A percentile compares a stretch with the other conserved stretches of the same genome.
These are phyloP conservation scores for Lupinus albus DNA, from an alignment of 306 rosid genomes.

Conservation along the genomic window DNA sequence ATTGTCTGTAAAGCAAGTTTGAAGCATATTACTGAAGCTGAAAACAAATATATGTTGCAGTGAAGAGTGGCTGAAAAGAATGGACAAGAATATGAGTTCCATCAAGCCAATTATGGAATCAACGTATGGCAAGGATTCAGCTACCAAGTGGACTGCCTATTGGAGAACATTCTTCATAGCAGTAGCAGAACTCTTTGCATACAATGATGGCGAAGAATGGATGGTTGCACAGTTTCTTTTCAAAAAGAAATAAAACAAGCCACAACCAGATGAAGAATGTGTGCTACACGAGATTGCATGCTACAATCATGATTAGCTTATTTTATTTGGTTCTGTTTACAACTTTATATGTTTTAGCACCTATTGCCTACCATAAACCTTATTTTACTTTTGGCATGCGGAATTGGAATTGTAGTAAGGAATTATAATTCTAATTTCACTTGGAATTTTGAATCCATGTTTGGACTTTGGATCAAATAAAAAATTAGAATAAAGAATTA, in stretches of 20 bases:
- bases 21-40: constrained; percentile 1
- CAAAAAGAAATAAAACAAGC: constrained; percentile 60
- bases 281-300: constrained; percentile 3
- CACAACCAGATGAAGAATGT: not conserved
- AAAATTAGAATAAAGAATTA: too few species aligned
- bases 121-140: constrained; percentile 80
- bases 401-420: too few species aligned
- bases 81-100: constrained; percentile 56
- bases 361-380: too few species aligned
- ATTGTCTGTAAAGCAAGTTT: constrained; percentile 11
- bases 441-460: too few species aligned
- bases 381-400: too few species aligned
- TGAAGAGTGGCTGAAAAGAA: constrained; percentile 96
- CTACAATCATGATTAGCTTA: not conserved
- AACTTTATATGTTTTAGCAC: not conserved
- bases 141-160: constrained; percentile 86
- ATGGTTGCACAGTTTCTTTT: constrained; percentile 81
- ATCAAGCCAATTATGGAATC: constrained; percentile 84
- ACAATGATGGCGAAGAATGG: constrained; percentile 91
- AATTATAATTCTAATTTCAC: too few species aligned
- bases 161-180: constrained; percentile 94
- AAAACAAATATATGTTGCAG: constrained; percentile 52
- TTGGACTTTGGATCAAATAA: too few species aligned
- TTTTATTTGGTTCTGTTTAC: not conserved
- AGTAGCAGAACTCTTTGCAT: constrained; percentile 87